Evolutionary conservation across 73 alveolate genomes (phyloP), one percentile per base, ranked within the genome.

Genomic region (Breviolum minutum): DNA sequence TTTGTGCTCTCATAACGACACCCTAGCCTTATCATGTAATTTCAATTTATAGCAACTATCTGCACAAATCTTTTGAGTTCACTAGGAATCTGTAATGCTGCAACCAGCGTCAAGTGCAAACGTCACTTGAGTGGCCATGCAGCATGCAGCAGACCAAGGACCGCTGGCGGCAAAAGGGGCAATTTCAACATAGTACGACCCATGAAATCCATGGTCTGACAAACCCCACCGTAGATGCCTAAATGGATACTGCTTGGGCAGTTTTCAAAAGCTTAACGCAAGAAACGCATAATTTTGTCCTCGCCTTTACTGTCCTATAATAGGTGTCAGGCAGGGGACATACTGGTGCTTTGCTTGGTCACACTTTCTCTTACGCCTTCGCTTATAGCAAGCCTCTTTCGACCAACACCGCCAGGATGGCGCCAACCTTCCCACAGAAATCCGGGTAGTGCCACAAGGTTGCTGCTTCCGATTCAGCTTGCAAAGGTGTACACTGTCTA

Each of bases 131-230:
- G 54, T 40, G 54, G 54, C 54, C 30, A 80, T 80, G 88, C 54
- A 80, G 88, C 68, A 80, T 80, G 88, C 88, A 80, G 88, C 88
- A 80, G 69, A 48, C 88, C 24, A 80, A 80, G 88, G 88, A 32
- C 32, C 17, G 88, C 20, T 77, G 62, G 14, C 27, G 54, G 54
- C 54, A 3, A 0, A 40, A 40, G 54, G 54, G 54, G 54, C 54
- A 40, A 40, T 40, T 40, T 40, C 54, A 40, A 40, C 54, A 40
- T 40, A 40, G 54, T 40, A 40, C 54, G 54, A 40, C 54, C 54
- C 54, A 40, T 40, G 54, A 40, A 40, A 40, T 40, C 54, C 54
- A 40, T 40, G 54, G 54, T 40, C 3, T 40, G 54, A 40, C 54
- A 40, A 40, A 40, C 54, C 54, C 54, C 54, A 40, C 54, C 3